Evolutionary conservation across 345 rosid genomes (phyloP).

Genomic region (Heritiera littoralis): DNA sequence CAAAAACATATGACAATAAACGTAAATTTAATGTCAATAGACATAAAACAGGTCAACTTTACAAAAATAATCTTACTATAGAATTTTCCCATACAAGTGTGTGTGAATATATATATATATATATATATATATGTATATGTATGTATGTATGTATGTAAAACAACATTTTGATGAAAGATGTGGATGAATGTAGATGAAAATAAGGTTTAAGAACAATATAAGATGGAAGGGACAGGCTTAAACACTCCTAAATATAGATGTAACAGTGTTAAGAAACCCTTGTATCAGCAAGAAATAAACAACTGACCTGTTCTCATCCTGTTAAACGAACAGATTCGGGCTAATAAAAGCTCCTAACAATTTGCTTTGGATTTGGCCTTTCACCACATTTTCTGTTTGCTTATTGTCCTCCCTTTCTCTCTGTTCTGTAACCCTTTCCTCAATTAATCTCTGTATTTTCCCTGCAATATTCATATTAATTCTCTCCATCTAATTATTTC

Average conservation of each 20-base stretch:
- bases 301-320: neutral
- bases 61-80: too few relatives aligned
- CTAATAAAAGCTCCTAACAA: constrained; percentile 18
- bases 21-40: too few relatives aligned
- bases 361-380: constrained; percentile 11
- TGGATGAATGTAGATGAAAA: neutral
- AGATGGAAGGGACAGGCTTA: neutral
- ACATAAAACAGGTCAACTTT: too few relatives aligned
- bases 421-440: neutral
- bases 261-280: neutral
- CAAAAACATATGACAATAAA: too few relatives aligned
- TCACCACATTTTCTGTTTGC: neutral
- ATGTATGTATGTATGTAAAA: too few relatives aligned
- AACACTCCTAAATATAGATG: neutral
- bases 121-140: too few relatives aligned
- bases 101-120: too few relatives aligned
- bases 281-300: neutral
- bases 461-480: neutral
- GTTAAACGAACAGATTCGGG: neutral
- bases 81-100: too few relatives aligned
- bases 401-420: neutral
- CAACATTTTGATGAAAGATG: neutral
- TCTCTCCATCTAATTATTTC: neutral
- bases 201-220: neutral
- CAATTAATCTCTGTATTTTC: neutral